Percentiles rank a stretch among this genome's conserved stretches.
phyloP scores from a whole-genome alignment of 2,329 filamentous ascomycete genomes.

The Helicocarpus griseus region DNA sequence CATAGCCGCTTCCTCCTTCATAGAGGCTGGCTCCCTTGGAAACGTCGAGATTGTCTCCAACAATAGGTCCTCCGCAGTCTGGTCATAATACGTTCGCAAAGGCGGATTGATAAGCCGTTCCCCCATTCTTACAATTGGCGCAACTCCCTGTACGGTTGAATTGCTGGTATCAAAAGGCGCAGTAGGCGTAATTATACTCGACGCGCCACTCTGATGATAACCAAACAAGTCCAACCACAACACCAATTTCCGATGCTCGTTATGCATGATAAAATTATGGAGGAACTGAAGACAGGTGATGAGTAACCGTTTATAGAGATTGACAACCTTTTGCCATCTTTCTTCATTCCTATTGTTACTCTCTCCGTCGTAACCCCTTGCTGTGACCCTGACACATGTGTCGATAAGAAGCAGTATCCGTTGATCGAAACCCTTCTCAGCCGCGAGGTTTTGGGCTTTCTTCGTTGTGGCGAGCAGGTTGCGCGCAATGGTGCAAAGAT shows the following conservation, averaged over 20 bases:
- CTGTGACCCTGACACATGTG: slow-evolving; percentile 55
- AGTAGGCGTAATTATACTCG: slow-evolving; percentile 35
- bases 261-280: slow-evolving; percentile 57
- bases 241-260: slow-evolving; percentile 55
- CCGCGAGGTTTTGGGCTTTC: slow-evolving; percentile 53
- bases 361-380: slow-evolving; percentile 55
- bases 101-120: slow-evolving; percentile 34
- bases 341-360: slow-evolving; percentile 53
- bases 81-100: slow-evolving; percentile 32
- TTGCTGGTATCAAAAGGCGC: slow-evolving; percentile 31
- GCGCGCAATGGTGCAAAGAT: slow-evolving; percentile 51
- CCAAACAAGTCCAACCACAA: slow-evolving; percentile 58
- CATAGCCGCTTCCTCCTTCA: slow-evolving; percentile 39
- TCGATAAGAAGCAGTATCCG: slow-evolving; percentile 53
- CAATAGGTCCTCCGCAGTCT: slow-evolving; percentile 34
- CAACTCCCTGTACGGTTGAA: slow-evolving; percentile 28
- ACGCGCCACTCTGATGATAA: slow-evolving; percentile 39
- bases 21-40: slow-evolving; percentile 33
- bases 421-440: slow-evolving; percentile 50
- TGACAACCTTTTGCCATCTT: slow-evolving; percentile 56
- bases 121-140: slow-evolving; percentile 33
- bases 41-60: slow-evolving; percentile 37
- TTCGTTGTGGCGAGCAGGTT: slow-evolving; percentile 54
- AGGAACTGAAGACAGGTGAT: slow-evolving; percentile 58
- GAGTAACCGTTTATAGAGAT: slow-evolving; percentile 55